Conservation (phyloP, 2,329 filamentous ascomycete genomes). For the Cytospora chrysosperma region DNA sequence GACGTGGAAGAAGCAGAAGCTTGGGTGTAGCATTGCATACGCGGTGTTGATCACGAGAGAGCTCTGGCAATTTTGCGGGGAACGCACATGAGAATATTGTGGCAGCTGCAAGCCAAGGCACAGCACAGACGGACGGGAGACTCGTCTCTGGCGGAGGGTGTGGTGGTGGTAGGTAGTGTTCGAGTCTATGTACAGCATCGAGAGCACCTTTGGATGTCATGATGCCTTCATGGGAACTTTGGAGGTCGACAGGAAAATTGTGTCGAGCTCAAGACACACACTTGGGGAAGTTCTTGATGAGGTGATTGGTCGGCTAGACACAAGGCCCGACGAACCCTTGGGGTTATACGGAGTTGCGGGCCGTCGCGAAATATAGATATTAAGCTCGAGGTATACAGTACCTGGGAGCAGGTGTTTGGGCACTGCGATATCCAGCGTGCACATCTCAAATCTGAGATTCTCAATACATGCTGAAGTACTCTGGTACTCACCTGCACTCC, state of each 20-base stretch:
- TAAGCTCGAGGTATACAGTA: neutral
- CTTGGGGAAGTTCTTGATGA: slow-evolving; percentile 4
- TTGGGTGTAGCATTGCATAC: neutral
- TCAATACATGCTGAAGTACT: too few relatives aligned
- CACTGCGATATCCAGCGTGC: neutral
- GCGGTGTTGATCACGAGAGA: neutral
- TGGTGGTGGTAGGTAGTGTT: neutral
- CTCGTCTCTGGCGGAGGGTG: neutral
- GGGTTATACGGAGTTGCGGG: slow-evolving; percentile 23
- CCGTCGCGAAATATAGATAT: slow-evolving; percentile 18
- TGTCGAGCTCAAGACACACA: too few relatives aligned
- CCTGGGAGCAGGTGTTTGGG: neutral
- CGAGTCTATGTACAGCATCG: too few relatives aligned
- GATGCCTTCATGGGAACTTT: neutral
- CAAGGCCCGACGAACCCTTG: slow-evolving; percentile 7
- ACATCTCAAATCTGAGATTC: neutral
- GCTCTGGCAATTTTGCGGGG: neutral
- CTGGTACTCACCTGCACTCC: too few relatives aligned
- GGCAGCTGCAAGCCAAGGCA: neutral
- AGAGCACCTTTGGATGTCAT: too few relatives aligned
- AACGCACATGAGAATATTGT: neutral
- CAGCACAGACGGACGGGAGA: neutral
- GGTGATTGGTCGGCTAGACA: neutral
- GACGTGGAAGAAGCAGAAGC: neutral
- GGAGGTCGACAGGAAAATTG: neutral